These are phyloP conservation scores for Erodium trifolium DNA, from an alignment of 441 rosid genomes.

Conservation along the genomic window DNA sequence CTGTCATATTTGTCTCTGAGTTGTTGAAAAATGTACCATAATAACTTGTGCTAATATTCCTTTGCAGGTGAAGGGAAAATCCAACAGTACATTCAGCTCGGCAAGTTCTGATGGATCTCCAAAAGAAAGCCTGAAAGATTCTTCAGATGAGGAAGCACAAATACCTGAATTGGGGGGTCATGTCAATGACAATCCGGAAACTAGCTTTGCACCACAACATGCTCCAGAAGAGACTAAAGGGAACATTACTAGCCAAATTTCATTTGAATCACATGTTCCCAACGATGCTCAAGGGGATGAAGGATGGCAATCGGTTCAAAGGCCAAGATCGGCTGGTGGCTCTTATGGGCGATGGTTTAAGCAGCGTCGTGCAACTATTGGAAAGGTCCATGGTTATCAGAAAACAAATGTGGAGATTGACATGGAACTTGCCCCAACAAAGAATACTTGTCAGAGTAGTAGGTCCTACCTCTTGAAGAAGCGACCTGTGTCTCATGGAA, in stretches of 20 bases:
- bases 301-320: conserved; percentile 98
- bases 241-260: conserved; percentile 27
- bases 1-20: background rate
- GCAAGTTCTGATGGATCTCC: conserved; percentile 30
- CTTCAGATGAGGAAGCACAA: conserved; percentile 47
- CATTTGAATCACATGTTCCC: conserved; percentile 28
- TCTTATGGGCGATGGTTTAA: conserved; percentile 62
- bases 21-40: conserved; percentile 12
- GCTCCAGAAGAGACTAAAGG: conserved; percentile 31
- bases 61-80: conserved; percentile 48
- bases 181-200: conserved; percentile 32
- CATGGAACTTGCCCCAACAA: conserved; percentile 40
- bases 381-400: conserved; percentile 62
- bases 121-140: conserved; percentile 38
- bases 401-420: conserved; percentile 59
- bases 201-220: conserved; percentile 29
- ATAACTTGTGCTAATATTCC: conserved; percentile 8
- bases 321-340: conserved; percentile 64
- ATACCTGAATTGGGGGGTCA: conserved; percentile 29
- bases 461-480: conserved; percentile 62
- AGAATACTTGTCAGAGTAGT: conserved; percentile 48
- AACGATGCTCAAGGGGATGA: conserved; percentile 55
- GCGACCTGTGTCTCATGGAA: conserved; percentile 59
- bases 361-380: conserved; percentile 77
- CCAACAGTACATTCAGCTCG: conserved; percentile 28